phyloP scores from a whole-genome alignment of 2,329 filamentous ascomycete genomes.

The Sarocladium strictum region DNA sequence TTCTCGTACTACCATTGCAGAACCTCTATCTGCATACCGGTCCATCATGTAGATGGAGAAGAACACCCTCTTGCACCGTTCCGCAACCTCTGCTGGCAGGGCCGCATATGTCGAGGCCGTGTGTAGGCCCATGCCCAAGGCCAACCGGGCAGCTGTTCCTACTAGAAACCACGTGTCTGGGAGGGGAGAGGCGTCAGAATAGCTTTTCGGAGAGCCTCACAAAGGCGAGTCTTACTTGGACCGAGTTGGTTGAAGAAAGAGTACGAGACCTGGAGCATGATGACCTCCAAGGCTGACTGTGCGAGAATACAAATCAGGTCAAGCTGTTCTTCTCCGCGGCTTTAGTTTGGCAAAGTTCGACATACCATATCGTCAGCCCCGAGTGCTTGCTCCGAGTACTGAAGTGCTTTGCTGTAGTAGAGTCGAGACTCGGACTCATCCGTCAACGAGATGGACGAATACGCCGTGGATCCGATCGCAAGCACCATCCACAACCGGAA shows the following conservation, averaged over 20 bases:
- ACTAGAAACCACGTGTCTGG: conserved; percentile 41
- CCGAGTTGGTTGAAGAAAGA: conserved; percentile 42
- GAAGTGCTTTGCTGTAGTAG: conserved; percentile 38
- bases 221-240: conserved; percentile 29
- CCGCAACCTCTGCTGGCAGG: conserved; percentile 24
- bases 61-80: conserved; percentile 36
- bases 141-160: conserved; percentile 35
- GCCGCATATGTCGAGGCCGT: conserved; percentile 27
- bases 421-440: conserved; percentile 36
- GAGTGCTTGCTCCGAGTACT: conserved; percentile 32
- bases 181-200: background rate
- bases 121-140: conserved; percentile 37
- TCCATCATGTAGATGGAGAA: conserved; percentile 46
- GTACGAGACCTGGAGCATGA: conserved; percentile 41
- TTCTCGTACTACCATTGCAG: background rate
- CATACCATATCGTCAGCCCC: conserved; percentile 32
- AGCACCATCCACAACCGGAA: conserved; percentile 44
- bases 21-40: conserved; percentile 19
- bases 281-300: conserved; percentile 34
- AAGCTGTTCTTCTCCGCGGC: no score
- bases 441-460: conserved; percentile 33
- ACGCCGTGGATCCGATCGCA: conserved; percentile 39
- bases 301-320: no score
- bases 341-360: no score
- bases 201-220: background rate